These are phyloP conservation scores for Schizophyllum commune DNA, from an alignment of 1,284 basidiomycete species.

Conservation along the genomic window DNA sequence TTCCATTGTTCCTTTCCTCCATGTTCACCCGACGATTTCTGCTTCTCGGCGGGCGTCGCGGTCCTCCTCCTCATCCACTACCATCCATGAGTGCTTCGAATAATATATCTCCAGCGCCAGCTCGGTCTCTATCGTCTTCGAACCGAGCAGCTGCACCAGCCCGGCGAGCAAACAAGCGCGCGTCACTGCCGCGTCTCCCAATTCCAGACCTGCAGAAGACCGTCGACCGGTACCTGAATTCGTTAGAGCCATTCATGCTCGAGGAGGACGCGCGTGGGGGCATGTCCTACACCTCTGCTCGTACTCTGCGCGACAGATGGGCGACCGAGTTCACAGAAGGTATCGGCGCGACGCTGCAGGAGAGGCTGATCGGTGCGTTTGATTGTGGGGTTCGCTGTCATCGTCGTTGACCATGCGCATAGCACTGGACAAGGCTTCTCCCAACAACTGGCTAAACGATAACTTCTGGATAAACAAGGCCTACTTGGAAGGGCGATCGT, in stretches of 20 bases:
- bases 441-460: slow-evolving; percentile 94
- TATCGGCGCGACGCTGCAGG: slow-evolving; percentile 68
- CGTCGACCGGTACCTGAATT: slow-evolving; percentile 73
- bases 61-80: not conserved
- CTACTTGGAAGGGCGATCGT: slow-evolving; percentile 87
- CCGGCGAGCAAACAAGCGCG: not conserved
- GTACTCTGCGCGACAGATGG: slow-evolving; percentile 56
- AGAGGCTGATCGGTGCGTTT: slow-evolving; percentile 68
- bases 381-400: not conserved
- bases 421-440: slow-evolving; percentile 84
- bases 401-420: slow-evolving; percentile 7
- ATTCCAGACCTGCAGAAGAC: slow-evolving; percentile 77
- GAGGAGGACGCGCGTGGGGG: slow-evolving; percentile 64
- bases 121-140: not conserved
- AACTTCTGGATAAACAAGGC: slow-evolving; percentile 89
- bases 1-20: not conserved
- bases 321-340: slow-evolving; percentile 70
- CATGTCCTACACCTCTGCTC: slow-evolving; percentile 45
- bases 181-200: slow-evolving; percentile 60
- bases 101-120: too few species aligned
- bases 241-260: slow-evolving; percentile 73
- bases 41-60: not conserved
- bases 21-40: not conserved
- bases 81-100: not conserved
- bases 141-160: not conserved